Evolutionary conservation across 2,329 filamentous ascomycete species (phyloP), one percentile per base, ranked within the genome.

Genomic region (Rhynchosporium graminicola): DNA sequence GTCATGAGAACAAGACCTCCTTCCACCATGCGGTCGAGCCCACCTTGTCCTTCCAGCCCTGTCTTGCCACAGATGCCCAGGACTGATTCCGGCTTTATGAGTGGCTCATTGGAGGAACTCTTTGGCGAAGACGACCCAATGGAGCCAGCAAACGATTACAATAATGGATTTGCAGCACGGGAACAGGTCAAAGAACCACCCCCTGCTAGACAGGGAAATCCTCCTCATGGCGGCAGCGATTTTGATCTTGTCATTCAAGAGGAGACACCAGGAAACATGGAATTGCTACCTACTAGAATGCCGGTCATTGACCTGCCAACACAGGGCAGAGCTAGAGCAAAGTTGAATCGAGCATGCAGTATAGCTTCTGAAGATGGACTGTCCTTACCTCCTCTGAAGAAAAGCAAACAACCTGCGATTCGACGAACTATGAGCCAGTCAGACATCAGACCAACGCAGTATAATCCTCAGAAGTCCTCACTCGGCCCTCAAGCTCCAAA

Each of bases 1-100:
- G 82, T 96, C 1, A 86, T 92, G 65, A 83, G 85, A 67, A 83
- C 83, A 43, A 79, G 81, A 36, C 76, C 80, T 57, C 87, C 89
- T 20, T 56, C 47, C 1, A 20, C 15, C 4, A 84, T 86, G 33
- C 85, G 88, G 31, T 97, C 93, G 2, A 98, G 94, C 73, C 95
- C 94, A 2, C 82, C 86, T 48, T 80, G 92, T 56, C 86, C 86
- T 7, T 83, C 85, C 0, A 87, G 88, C 79, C 83, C 80, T 0
- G 78, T 82, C 28, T 74, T 87, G 31, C 86, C 87, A 58, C 82
- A 82, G 4, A 80, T 87, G 66, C 80, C 81, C 7, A 71, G 77
- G 31, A 79, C 79, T 20, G 91, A 96, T 73, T 93, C 91, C 13
- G 91, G 90, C 1, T 96, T 96, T 71, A 90, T 93, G 83, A 95